Evolutionary conservation across 1,284 basidiomycete species (phyloP).

Genomic region (Cryptococcus sp.): DNA sequence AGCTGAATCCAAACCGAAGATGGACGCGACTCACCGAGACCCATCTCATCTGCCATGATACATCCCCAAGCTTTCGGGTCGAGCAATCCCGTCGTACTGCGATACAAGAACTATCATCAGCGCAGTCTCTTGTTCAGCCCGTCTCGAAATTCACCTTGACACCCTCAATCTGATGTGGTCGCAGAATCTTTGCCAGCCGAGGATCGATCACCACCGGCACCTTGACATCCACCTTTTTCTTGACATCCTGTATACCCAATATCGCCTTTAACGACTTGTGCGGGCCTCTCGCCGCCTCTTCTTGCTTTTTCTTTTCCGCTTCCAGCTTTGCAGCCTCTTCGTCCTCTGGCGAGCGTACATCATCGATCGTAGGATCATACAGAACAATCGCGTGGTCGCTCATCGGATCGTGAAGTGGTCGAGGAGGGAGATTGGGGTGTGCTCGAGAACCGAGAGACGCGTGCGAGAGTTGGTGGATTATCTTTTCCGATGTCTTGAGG

Average conservation of each 20-base stretch:
- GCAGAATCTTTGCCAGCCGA: slow-evolving; percentile 72
- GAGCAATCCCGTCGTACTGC: slow-evolving; percentile 87
- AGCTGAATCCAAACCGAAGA: neutral
- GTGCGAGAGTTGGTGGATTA: slow-evolving; percentile 62
- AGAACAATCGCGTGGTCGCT: slow-evolving; percentile 95
- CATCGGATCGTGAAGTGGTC: slow-evolving; percentile 95
- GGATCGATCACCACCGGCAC: slow-evolving; percentile 97
- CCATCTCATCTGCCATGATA: slow-evolving; percentile 99
- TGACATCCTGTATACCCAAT: slow-evolving; percentile 63
- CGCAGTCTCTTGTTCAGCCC: slow-evolving; percentile 13
- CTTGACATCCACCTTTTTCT: slow-evolving; percentile 65
- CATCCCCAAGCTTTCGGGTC: slow-evolving; percentile 90
- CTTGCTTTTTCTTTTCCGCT: slow-evolving; percentile 60
- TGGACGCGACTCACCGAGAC: slow-evolving; percentile 57
- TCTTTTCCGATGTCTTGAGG: slow-evolving; percentile 62
- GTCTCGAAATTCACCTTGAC: slow-evolving; percentile 65
- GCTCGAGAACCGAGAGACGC: slow-evolving; percentile 81
- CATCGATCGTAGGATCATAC: slow-evolving; percentile 94
- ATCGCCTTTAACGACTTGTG: slow-evolving; percentile 86
- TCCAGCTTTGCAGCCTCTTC: slow-evolving; percentile 45
- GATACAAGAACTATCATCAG: slow-evolving; percentile 79
- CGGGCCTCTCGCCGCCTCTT: slow-evolving; percentile 61
- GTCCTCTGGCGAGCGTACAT: slow-evolving; percentile 72
- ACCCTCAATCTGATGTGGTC: slow-evolving; percentile 97
- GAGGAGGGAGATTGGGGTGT: slow-evolving; percentile 73